Evolutionary conservation across 768 basidiomycete species (phyloP), one percentile per base, ranked within the genome.

Genomic region (Podaxis carcinomalis): DNA sequence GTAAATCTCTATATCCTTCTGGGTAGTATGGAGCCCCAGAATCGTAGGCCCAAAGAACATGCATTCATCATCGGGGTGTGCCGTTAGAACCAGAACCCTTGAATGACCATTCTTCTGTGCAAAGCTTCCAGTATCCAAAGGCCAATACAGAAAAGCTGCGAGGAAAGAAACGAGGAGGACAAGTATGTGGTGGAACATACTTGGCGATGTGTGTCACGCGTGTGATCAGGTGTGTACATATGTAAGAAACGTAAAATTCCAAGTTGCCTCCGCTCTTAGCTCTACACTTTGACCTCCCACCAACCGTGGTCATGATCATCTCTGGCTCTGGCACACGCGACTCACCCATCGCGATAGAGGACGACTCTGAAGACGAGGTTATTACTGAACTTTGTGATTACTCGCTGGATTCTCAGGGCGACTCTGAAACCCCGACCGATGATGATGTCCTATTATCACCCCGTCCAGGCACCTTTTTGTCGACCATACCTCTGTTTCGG

Each of bases 21-120:
- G 53, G 16, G 58, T 35, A 27, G 9, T 23, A 9, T 63, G 59
- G 32, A 95, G 77, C 2, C 82, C 78, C 35, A 88, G 74, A 13
- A 96, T 71, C 0, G 92, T 94, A 0, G 95, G 95, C 3, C 87
- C 86, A 71, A 98, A 98, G 80, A 98, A 98, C 81, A 95, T 83
- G 70, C 86, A 87, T 75, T 97, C 95, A 70, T 98, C 95, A 69
- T 97, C 95, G 2, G 95, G 95, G 70, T 98, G 95, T 27, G 95
- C 93, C 0, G 95, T 96, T 49, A 98, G 72, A 2, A 97, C 71
- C 39, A 94, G 77, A 36, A 91, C 69, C 39, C 51, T 66, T 36
- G 36, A 62, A 52, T 35, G 56, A 58, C 19, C 39, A 35, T 40
- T 67, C 55, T 64, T 65, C 51, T 64, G 65, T 65, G 70, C 61